Base-by-base conservation (phyloP, 805 yeast genomes). In the Hanseniaspora singularis region DNA sequence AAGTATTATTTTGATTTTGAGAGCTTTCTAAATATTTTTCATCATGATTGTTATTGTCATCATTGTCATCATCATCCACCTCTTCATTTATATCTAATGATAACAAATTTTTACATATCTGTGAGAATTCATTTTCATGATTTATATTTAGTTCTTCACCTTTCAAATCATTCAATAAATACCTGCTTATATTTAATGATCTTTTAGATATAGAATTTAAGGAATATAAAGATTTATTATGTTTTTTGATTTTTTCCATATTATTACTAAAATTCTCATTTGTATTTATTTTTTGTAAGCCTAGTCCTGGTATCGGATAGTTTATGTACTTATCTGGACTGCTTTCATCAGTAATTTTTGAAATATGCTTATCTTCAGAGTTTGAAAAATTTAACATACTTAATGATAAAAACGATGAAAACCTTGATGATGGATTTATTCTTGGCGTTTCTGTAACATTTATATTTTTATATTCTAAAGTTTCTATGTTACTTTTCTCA, bases 171-270 rank as follows among this genome's bases (percentile, higher is more conserved):
- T 47, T 24, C 4, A 54, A 38, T n/a, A 61, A 49, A 45, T 50
- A 56, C 11, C 59, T 64, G 20, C 55, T 63, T 22, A 63, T 46
- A 42, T 63, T 62, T 15, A 63, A 43, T 1, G 66, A 62, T 39
- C 61, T 57, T 38, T 60, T 63, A 1, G 66, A 63, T 33, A 63
- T 63, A 0, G 66, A 61, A 23, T 54, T 55, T 30, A 58, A 49
- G 1, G 65, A 61, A 44, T 63, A 63, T 24, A 63, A 47, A 1
- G 65, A 62, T 37, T 60, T 54, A 31, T 60, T 60, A 1, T 62
- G 57, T 20, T 57, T 60, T 1, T 62, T 60, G 11, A 26, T 7
- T 26, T 26, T n/a, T n/a, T n/a, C n/a, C n/a, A n/a, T n/a, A n/a
- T n/a, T n/a, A n/a, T n/a, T n/a, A n/a, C n/a, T n/a, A n/a, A n/a